Percentiles rank a stretch among this genome's conserved stretches.
phyloP scores from a whole-genome alignment of 1,139 yeast genomes.

The Suhomyces anneliseae region DNA sequence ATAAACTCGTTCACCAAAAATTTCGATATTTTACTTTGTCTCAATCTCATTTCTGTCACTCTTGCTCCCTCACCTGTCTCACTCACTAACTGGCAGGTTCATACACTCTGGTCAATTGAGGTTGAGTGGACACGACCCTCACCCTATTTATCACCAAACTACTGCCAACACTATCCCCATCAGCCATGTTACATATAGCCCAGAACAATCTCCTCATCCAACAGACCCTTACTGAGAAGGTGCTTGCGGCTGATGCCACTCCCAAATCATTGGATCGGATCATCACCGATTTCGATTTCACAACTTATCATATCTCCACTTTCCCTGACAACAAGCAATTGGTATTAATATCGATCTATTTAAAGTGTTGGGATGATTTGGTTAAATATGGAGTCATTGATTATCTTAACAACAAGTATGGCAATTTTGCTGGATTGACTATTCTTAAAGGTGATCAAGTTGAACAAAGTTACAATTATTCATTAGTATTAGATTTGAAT shows the following conservation, averaged over 20 bases:
- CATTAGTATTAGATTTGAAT: slow-evolving; percentile 66
- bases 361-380: slow-evolving; percentile 78
- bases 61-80: too few species aligned
- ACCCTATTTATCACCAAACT: not conserved
- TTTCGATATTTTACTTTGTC: too few species aligned
- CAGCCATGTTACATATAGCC: slow-evolving; percentile 45
- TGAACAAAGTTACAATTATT: slow-evolving; percentile 83
- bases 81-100: too few species aligned
- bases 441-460: slow-evolving; percentile 31
- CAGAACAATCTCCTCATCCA: slow-evolving; percentile 44
- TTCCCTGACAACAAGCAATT: slow-evolving; percentile 63
- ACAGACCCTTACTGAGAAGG: slow-evolving; percentile 41
- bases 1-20: too few species aligned
- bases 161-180: not conserved
- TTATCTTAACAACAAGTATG: slow-evolving; percentile 42
- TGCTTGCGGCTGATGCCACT: slow-evolving; percentile 31
- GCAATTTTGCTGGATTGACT: slow-evolving; percentile 30
- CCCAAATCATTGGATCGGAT: slow-evolving; percentile 76
- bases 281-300: slow-evolving; percentile 92
- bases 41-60: too few species aligned
- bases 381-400: slow-evolving; percentile 62
- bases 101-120: not conserved
- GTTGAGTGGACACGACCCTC: not conserved
- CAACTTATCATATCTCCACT: slow-evolving; percentile 88
- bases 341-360: slow-evolving; percentile 66